A percentile compares a stretch with the other conserved stretches of the same genome.
Evolutionary conservation across 805 yeast species (phyloP).

Genomic region (Pichia rugopelliculosa): DNA sequence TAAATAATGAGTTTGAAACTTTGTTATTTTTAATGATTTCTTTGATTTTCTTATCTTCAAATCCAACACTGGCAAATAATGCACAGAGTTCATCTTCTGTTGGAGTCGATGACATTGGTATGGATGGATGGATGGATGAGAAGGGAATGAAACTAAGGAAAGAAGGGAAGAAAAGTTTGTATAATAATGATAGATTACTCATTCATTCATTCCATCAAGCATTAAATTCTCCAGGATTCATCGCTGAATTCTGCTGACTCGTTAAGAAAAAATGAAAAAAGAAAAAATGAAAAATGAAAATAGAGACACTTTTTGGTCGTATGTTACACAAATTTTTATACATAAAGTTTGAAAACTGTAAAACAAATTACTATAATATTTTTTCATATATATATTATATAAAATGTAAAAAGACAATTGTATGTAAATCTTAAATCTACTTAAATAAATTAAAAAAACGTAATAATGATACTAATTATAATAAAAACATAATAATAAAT

Average conservation of each 20-base stretch:
- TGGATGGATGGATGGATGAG: too few relatives aligned
- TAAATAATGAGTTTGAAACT: conserved; percentile 62
- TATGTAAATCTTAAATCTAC: background rate
- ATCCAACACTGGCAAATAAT: conserved; percentile 46
- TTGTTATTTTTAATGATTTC: conserved; percentile 84
- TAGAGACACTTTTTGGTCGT: too few relatives aligned
- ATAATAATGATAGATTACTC: too few relatives aligned
- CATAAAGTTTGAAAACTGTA: background rate
- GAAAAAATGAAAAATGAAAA: too few relatives aligned
- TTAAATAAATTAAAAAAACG: background rate
- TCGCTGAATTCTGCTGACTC: too few relatives aligned
- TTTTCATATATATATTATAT: background rate
- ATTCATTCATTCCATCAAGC: too few relatives aligned
- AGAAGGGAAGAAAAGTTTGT: too few relatives aligned
- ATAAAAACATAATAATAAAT: too few relatives aligned
- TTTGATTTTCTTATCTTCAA: conserved; percentile 63
- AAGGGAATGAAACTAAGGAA: too few relatives aligned
- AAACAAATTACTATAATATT: background rate
- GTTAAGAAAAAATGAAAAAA: too few relatives aligned
- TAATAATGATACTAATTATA: background rate
- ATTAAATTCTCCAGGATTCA: too few relatives aligned
- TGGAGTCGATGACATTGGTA: background rate
- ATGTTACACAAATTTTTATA: too few relatives aligned
- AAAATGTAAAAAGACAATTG: background rate
- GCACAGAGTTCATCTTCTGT: conserved; percentile 17